Evolutionary conservation across 805 yeast species (phyloP), one percentile per base, ranked within the genome.

Genomic region (Trichomonascus vanleenenianus): DNA sequence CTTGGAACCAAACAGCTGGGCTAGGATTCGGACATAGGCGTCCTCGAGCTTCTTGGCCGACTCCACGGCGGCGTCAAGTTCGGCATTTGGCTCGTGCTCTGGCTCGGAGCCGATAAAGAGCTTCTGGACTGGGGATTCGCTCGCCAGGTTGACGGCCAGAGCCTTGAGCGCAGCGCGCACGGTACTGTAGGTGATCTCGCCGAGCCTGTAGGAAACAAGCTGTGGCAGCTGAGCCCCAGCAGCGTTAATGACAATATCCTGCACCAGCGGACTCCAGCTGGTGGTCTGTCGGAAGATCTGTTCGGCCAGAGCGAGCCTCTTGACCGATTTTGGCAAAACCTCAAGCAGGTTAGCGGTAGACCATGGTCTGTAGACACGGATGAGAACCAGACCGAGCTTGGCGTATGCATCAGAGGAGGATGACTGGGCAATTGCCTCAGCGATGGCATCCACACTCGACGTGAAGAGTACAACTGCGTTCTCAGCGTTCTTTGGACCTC

Each of bases 331-430:
- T 22, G 91, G 89, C 36, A 84, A 61, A 2, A 66, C 56, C 1
- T 66, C 53, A 42, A 77, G 65, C 25, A 86, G 66, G 12, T 68
- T 61, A n/a, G 67, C 60, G 42, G 80, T 68, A 48, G 73, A 66
- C 68, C 88, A 84, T 2, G 96, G 95, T 57, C 86, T 76, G 68
- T 83, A 83, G 30, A 76, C 75, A 35, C 82, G 76, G 39, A 85
- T 69, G 7, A 76, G 65, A 39, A 84, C 63, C 30, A 83, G 59
- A 36, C 79, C 75, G 15, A 70, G 67, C 37, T 63, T 59, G 18
- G 61, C 56, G 22, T 67, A 64, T 22, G 27, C 7, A 25, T 51
- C 50, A 46, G 50, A 47, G 32, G 45, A 41, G 22, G 58, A 49
- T 25, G 67, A 59, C 27, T 56, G 51, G 14, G 63, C 60, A 20